Base-by-base conservation (phyloP, 1,139 yeast species). In the Yamadazyma dushanensis region DNA sequence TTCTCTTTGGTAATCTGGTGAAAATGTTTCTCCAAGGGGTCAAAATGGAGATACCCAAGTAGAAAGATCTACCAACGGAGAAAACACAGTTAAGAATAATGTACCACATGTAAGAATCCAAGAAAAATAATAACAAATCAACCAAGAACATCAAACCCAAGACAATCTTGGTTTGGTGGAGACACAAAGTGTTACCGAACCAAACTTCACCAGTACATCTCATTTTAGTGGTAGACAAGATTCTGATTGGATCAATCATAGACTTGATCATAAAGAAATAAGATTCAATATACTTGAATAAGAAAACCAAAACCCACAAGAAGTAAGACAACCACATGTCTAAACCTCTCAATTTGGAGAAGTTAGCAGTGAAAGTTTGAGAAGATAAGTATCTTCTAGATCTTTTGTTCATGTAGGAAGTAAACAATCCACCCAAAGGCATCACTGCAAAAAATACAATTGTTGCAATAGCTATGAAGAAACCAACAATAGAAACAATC, bases 1-100 rank as follows among this genome's bases (percentile, higher is more conserved):
- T 88, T 80, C 98, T 87, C 80, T 92, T 92, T 63, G 98, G 98
- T 59, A 92, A 76, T 66, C 98, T 83, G 44, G 96, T 83, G 74
- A 90, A 92, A 56, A 92, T 90, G 63, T 92, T 92, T 80, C 97
- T 85, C 98, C 98, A 92, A 44, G 98, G 98, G 37, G 98, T 92
- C 75, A 90, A 83, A 50, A 92, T 90, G 35, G 97, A 92, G 56
- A 92, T 89, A 83, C 98, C 98, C 65, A 92, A 76, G 75, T 90
- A 92, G 78, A 92, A 92, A 18, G 97, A 92, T 62, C 96, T 87
- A 54, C 96, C 97, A 56, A 92, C 89, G 44, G 97, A 90, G 78
- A 87, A 89, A 52, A 88, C 78, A 65, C 96, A 85, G 79, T 90
- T 92, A 64, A 87, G 83, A 53, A 92, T 75, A 75, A 92, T 90